Conservation (phyloP, 1,284 basidiomycete species). For the Tilletiaria anomala region DNA sequence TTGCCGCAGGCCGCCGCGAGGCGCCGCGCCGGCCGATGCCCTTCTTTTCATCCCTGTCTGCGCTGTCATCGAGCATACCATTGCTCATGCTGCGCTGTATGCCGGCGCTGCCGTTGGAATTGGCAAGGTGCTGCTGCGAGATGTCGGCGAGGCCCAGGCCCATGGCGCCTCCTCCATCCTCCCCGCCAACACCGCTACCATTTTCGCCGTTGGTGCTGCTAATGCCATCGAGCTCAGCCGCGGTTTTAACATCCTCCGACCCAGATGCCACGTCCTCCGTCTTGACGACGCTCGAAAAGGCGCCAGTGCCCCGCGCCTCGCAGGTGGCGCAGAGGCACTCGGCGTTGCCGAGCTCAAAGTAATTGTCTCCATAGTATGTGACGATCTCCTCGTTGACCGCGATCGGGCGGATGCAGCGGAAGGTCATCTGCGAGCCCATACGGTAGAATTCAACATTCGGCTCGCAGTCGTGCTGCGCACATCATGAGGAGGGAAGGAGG, state of each 20-base stretch:
- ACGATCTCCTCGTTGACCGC: conserved; percentile 69
- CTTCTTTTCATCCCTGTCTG: too few species aligned
- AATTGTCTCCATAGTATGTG: conserved; percentile 41
- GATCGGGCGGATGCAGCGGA: conserved; percentile 67
- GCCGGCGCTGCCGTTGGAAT: background rate
- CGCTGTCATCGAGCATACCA: too few species aligned
- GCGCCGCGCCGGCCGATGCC: too few species aligned
- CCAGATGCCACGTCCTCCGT: background rate
- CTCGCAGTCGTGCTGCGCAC: conserved; percentile 65
- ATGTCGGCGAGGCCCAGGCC: background rate
- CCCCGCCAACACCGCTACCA: background rate
- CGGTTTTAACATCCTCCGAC: background rate
- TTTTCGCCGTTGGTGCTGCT: background rate
- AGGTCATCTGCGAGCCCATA: conserved; percentile 72
- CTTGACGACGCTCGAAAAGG: conserved; percentile 13
- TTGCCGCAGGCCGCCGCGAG: background rate
- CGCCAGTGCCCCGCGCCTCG: conserved; percentile 59
- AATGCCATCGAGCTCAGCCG: background rate
- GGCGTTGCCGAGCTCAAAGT: conserved; percentile 69
- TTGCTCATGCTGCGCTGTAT: background rate
- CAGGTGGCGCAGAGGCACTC: conserved; percentile 81
- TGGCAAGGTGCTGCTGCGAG: background rate
- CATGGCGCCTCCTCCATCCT: background rate
- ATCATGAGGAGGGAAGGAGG: conserved; percentile 6
- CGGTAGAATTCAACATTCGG: conserved; percentile 77